phyloP scores from a whole-genome alignment of 768 basidiomycete genomes.

The Psilocybe cyanescens region DNA sequence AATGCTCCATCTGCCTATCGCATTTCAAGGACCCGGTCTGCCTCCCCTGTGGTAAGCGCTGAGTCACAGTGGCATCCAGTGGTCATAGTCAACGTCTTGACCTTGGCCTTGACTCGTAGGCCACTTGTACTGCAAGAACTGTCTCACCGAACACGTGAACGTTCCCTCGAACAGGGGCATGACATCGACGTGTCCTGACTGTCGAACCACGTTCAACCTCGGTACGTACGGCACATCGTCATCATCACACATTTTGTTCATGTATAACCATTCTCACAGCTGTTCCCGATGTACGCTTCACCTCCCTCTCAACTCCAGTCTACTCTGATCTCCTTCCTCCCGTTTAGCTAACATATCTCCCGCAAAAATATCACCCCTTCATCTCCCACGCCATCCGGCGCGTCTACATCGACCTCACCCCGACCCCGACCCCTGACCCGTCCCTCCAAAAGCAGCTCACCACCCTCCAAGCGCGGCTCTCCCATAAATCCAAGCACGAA shows the following conservation, averaged over 20 bases:
- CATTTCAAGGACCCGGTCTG: conserved; percentile 55
- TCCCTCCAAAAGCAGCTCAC: too few relatives aligned
- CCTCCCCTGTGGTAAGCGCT: conserved; percentile 62
- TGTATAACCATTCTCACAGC: conserved; percentile 19
- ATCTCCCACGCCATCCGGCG: conserved; percentile 49
- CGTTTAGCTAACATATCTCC: conserved; percentile 45
- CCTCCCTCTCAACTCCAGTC: neutral
- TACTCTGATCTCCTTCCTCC: neutral
- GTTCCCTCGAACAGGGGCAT: conserved; percentile 33
- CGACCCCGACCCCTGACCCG: too few relatives aligned
- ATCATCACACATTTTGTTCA: neutral
- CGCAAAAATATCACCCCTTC: conserved; percentile 52
- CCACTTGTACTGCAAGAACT: conserved; percentile 65
- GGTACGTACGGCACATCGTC: conserved; percentile 35
- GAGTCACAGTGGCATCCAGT: neutral
- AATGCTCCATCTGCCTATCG: conserved; percentile 64
- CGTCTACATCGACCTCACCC: conserved; percentile 45
- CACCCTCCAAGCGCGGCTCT: too few relatives aligned
- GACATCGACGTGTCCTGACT: conserved; percentile 60
- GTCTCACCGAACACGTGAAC: conserved; percentile 50
- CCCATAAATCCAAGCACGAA: too few relatives aligned
- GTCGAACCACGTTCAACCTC: conserved; percentile 56
- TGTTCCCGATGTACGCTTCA: conserved; percentile 29
- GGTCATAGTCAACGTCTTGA: neutral
- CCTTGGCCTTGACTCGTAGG: conserved; percentile 38